phyloP scores from a whole-genome alignment of 192 early-diverging fungal genomes.

The Podila epigama region DNA sequence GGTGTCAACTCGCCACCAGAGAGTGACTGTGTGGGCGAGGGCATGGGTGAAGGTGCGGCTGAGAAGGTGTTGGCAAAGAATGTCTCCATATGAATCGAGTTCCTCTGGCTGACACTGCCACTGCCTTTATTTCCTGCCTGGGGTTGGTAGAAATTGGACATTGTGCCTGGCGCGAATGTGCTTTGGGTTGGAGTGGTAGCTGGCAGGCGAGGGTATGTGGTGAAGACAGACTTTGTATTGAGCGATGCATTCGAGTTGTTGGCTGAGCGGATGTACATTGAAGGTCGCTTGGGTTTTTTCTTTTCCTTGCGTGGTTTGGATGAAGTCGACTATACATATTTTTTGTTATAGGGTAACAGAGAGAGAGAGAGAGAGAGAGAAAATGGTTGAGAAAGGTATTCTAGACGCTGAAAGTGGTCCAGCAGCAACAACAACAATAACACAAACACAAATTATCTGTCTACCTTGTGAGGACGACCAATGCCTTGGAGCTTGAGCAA shows the following conservation, averaged over 20 bases:
- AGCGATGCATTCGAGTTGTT: slow-evolving; percentile 27
- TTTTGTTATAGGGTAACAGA: not conserved
- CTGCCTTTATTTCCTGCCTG: not conserved
- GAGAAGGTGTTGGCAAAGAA: slow-evolving; percentile 18
- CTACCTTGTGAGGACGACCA: slow-evolving; percentile 19
- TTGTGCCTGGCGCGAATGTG: not conserved
- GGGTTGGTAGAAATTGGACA: slow-evolving; percentile 25
- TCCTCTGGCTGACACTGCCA: slow-evolving; percentile 1
- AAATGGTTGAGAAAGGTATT: not conserved
- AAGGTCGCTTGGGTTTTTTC: slow-evolving; percentile 3
- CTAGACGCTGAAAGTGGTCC: not conserved
- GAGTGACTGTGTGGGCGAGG: slow-evolving; percentile 17
- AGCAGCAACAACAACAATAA: not conserved
- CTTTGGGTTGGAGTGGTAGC: not conserved
- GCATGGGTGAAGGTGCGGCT: slow-evolving; percentile 5
- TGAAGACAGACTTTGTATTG: slow-evolving; percentile 20
- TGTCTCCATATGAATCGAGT: slow-evolving; percentile 20
- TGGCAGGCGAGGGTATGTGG: slow-evolving; percentile 26
- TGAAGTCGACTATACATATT: not conserved
- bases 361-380: not conserved
- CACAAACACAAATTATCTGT: not conserved
- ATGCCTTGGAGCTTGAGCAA: slow-evolving; percentile 28
- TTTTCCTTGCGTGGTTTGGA: slow-evolving; percentile 15
- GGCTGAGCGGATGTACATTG: slow-evolving; percentile 24
- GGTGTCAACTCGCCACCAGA: slow-evolving; percentile 15